Evolutionary conservation across 1,284 basidiomycete species (phyloP).

Genomic region (Fistulinella cinereoalba): DNA sequence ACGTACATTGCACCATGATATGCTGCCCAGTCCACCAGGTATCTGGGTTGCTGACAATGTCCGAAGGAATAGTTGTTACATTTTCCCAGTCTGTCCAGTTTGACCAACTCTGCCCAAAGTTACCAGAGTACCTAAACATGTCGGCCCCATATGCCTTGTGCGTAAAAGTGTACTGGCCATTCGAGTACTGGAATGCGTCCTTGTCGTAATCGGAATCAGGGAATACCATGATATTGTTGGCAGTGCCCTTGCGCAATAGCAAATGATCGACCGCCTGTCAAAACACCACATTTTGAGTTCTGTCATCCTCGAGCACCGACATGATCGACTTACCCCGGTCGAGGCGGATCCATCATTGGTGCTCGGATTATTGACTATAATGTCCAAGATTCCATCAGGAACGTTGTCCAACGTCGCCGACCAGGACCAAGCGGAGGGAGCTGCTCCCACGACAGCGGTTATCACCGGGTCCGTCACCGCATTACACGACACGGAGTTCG

Average conservation of each 20-base stretch:
- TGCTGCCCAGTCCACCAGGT: conserved; percentile 84
- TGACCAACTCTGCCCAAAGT: conserved; percentile 86
- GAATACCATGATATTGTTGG: conserved; percentile 79
- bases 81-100: conserved; percentile 76
- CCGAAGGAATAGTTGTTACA: conserved; percentile 60
- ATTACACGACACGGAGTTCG: conserved; percentile 46
- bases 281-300: conserved; percentile 6
- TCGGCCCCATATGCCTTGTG: conserved; percentile 87
- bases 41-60: conserved; percentile 49
- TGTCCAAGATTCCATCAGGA: conserved; percentile 76
- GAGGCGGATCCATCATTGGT: conserved; percentile 42
- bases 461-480: conserved; percentile 45
- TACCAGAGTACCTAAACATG: conserved; percentile 78
- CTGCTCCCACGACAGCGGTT: conserved; percentile 50
- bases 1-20: conserved; percentile 82
- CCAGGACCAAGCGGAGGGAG: conserved; percentile 68
- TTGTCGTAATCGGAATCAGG: conserved; percentile 75
- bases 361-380: conserved; percentile 61
- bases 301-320: background rate
- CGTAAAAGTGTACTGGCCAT: conserved; percentile 68
- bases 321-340: conserved; percentile 50
- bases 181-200: conserved; percentile 56
- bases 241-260: conserved; percentile 72
- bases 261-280: conserved; percentile 67
- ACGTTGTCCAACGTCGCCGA: conserved; percentile 68